phyloP scores from a whole-genome alignment of 495 filamentous ascomycete species.

The Glutinoglossum americanum region DNA sequence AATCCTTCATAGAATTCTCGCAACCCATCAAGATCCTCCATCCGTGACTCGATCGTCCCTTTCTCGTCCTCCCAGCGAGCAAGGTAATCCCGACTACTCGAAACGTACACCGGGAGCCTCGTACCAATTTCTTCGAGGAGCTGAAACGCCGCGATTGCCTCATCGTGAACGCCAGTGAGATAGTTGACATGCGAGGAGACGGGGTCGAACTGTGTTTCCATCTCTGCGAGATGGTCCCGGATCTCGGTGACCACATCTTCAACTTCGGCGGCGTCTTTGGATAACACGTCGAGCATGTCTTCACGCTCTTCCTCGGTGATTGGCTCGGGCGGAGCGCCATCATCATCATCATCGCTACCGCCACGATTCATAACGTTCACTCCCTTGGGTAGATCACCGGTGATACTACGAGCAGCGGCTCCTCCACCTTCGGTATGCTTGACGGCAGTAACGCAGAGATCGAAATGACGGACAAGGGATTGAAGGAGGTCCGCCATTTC shows the following conservation, averaged over 20 bases:
- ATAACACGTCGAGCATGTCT: conserved; percentile 66
- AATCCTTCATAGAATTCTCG: conserved; percentile 67
- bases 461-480: conserved; percentile 75
- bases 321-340: conserved; percentile 37
- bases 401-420: conserved; percentile 42
- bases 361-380: conserved; percentile 23
- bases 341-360: conserved; percentile 31
- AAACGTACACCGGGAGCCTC: conserved; percentile 43
- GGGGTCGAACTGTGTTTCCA: conserved; percentile 44
- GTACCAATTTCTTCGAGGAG: conserved; percentile 45
- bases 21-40: conserved; percentile 53
- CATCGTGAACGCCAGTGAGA: conserved; percentile 25
- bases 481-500: conserved; percentile 68
- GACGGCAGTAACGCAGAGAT: conserved; percentile 81
- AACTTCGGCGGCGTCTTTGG: conserved; percentile 66
- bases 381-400: conserved; percentile 35
- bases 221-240: conserved; percentile 46
- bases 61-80: conserved; percentile 56
- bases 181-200: conserved; percentile 33
- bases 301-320: conserved; percentile 53
- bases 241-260: conserved; percentile 81
- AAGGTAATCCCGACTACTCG: conserved; percentile 47
- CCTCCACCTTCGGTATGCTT: conserved; percentile 80
- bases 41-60: conserved; percentile 37
- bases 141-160: conserved; percentile 34